Percentiles rank a stretch among this genome's conserved stretches.
phyloP scores from a whole-genome alignment of 129 eudicot species.

The Gnaphalium uliginosum region DNA sequence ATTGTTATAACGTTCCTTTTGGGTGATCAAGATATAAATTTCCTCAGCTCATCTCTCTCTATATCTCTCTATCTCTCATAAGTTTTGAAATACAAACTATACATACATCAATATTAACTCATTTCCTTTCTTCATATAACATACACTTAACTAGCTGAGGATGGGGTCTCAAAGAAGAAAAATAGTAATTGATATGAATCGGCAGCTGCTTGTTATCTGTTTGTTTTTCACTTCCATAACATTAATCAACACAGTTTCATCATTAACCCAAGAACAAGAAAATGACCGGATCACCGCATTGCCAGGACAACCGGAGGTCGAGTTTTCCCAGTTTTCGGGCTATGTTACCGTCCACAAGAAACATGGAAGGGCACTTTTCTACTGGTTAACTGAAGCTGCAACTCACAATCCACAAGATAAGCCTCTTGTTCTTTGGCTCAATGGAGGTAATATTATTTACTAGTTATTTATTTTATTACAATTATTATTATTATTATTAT shows the following conservation, averaged over 20 bases:
- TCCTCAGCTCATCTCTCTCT: not conserved
- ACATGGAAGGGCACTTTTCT: conserved; percentile 78
- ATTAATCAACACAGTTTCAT: conserved; percentile 25
- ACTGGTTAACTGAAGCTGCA: conserved; percentile 83
- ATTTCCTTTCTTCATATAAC: not conserved
- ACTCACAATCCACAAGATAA: conserved; percentile 39
- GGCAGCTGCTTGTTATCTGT: conserved; percentile 25
- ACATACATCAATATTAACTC: no score
- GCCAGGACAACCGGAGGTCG: conserved; percentile 82
- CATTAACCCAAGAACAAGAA: conserved; percentile 46
- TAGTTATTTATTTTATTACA: no score
- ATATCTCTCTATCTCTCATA: not conserved
- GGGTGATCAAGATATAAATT: no score
- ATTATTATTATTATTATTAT: no score
- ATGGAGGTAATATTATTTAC: conserved; percentile 65
- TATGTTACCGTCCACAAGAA: conserved; percentile 69
- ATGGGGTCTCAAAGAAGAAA: conserved; percentile 33
- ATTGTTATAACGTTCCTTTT: no score
- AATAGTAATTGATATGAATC: not conserved
- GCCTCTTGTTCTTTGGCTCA: conserved; percentile 97
- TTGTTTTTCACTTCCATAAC: conserved; percentile 22
- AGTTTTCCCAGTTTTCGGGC: conserved; percentile 77
- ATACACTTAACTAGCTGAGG: not conserved
- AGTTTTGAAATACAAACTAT: not conserved
- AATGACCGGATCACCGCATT: conserved; percentile 57